These are phyloP conservation scores for Nicotiana attenuata DNA, from an alignment of 257 asterid species.

Conservation along the genomic window DNA sequence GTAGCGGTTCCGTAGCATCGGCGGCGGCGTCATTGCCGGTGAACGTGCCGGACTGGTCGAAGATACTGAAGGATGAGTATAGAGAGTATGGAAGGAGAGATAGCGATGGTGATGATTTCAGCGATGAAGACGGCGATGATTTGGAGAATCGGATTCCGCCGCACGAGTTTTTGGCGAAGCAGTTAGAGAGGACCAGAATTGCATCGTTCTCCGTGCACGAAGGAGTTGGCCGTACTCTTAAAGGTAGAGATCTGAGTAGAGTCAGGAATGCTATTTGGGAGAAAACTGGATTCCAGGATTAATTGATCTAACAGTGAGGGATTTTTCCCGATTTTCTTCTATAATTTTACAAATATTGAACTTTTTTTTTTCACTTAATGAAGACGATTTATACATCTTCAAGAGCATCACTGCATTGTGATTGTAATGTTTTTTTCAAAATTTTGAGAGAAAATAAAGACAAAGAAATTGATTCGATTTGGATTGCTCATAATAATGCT, in stretches of 20 bases:
- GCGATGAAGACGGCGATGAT: background rate
- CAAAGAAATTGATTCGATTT: background rate
- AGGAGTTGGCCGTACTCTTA: slow-evolving; percentile 88
- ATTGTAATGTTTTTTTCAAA: background rate
- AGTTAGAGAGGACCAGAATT: slow-evolving; percentile 45
- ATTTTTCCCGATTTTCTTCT: too few relatives aligned
- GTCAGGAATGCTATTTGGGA: slow-evolving; percentile 98
- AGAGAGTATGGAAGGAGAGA: slow-evolving; percentile 19
- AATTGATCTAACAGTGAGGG: background rate
- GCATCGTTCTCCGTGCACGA: slow-evolving; percentile 89
- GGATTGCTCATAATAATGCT: background rate
- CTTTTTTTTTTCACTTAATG: background rate
- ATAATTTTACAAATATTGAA: background rate
- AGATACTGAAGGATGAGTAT: slow-evolving; percentile 29
- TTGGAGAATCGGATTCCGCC: slow-evolving; percentile 21
- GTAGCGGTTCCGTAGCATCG: background rate
- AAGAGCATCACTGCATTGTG: background rate
- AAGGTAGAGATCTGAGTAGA: slow-evolving; percentile 95
- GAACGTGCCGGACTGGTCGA: slow-evolving; percentile 36
- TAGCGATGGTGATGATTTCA: slow-evolving; percentile 3
- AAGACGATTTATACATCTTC: background rate
- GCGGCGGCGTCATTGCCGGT: slow-evolving; percentile 21
- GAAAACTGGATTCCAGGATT: slow-evolving; percentile 88
- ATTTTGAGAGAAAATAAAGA: background rate
- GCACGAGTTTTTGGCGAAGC: slow-evolving; percentile 39